These are phyloP conservation scores for Areca catechu DNA, from an alignment of 176 grass and related monocot genomes.

Conservation along the genomic window DNA sequence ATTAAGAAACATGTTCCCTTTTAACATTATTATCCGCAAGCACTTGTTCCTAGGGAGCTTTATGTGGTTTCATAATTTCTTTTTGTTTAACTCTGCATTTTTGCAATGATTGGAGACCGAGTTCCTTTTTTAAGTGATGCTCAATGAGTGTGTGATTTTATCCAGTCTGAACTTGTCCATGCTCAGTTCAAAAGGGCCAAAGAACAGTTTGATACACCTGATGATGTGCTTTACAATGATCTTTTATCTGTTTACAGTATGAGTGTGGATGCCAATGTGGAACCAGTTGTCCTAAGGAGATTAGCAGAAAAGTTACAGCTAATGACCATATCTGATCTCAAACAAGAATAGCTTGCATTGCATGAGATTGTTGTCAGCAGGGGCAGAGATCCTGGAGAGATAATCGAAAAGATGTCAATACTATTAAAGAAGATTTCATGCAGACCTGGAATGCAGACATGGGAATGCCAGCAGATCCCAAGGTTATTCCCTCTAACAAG, in stretches of 20 bases:
- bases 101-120: too few relatives aligned
- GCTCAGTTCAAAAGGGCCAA: slow-evolving; percentile 90
- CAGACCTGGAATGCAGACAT: slow-evolving; percentile 51
- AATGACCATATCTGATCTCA: slow-evolving; percentile 65
- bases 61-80: too few relatives aligned
- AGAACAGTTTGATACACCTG: slow-evolving; percentile 56
- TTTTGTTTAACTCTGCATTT: too few relatives aligned
- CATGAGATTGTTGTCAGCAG: slow-evolving; percentile 57
- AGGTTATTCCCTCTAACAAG: slow-evolving; percentile 15
- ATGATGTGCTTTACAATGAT: slow-evolving; percentile 65
- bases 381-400: slow-evolving; percentile 42
- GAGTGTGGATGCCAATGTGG: slow-evolving; percentile 27
- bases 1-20: too few relatives aligned
- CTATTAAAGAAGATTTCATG: slow-evolving; percentile 78
- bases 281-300: slow-evolving; percentile 39
- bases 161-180: slow-evolving; percentile 82
- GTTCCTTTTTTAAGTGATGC: neutral
- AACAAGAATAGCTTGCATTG: slow-evolving; percentile 73
- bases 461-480: slow-evolving; percentile 17
- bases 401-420: slow-evolving; percentile 60
- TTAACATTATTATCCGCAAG: too few relatives aligned
- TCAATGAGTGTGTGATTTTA: slow-evolving; percentile 9
- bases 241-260: slow-evolving; percentile 61
- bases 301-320: slow-evolving; percentile 83
- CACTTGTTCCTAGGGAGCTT: too few relatives aligned